Evolutionary conservation across 345 rosid species (phyloP).

Genomic region (Physaria fendleri): DNA sequence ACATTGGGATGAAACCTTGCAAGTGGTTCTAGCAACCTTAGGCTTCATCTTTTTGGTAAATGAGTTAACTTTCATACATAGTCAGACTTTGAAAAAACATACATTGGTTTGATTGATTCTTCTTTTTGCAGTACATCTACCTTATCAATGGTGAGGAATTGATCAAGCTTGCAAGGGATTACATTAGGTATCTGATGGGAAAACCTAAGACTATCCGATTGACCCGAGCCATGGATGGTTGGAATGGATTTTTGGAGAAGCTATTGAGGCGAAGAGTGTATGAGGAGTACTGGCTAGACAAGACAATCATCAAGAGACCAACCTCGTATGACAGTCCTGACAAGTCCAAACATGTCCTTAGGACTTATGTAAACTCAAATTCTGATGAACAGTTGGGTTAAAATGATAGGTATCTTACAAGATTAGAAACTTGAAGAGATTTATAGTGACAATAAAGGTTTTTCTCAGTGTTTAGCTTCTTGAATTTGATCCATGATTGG

Average conservation of each 20-base stretch:
- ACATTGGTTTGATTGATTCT: not conserved
- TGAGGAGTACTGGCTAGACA: conserved; percentile 58
- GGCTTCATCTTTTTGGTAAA: conserved; percentile 61
- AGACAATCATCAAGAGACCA: conserved; percentile 55
- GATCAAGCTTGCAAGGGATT: conserved; percentile 58
- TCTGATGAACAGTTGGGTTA: conserved; percentile 17
- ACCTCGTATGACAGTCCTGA: conserved; percentile 64
- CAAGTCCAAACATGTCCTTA: conserved; percentile 41
- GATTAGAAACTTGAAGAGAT: conserved; percentile 1
- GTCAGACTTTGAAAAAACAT: not conserved
- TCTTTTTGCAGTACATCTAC: conserved; percentile 49
- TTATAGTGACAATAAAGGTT: not conserved
- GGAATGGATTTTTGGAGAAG: conserved; percentile 32
- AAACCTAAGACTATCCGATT: conserved; percentile 58
- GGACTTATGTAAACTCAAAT: conserved; percentile 16
- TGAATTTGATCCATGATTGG: not conserved
- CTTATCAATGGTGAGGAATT: conserved; percentile 69
- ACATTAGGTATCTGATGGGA: conserved; percentile 45
- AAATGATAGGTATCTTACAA: not conserved
- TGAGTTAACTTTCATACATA: not conserved
- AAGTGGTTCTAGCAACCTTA: conserved; percentile 59
- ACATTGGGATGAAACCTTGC: conserved; percentile 58
- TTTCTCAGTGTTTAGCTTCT: conserved; percentile 1
- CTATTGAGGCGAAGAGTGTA: conserved; percentile 32
- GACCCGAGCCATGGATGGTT: conserved; percentile 41